phyloP scores from a whole-genome alignment of 805 yeast genomes.

The Wickerhamiella sergipiensis region DNA sequence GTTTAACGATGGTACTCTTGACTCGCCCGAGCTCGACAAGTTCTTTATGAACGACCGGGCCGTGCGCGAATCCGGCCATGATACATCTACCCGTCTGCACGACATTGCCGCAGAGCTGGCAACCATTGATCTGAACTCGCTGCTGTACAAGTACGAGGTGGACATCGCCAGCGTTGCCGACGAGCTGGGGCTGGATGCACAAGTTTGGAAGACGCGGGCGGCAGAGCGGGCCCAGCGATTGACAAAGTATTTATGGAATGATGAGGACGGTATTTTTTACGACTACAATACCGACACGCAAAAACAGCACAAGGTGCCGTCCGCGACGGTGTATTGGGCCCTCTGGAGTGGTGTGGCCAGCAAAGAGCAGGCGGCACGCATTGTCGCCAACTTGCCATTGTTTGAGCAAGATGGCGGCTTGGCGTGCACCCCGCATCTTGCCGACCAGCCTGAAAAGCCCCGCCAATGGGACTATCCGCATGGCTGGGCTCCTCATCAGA shows the following conservation, averaged over 20 bases:
- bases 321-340: constrained; percentile 88
- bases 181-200: constrained; percentile 38
- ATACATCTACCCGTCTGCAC: constrained; percentile 80
- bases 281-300: constrained; percentile 61
- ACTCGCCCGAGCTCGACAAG: constrained; percentile 74
- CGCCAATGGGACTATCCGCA: constrained; percentile 97
- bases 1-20: constrained; percentile 53
- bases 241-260: constrained; percentile 72
- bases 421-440: constrained; percentile 68
- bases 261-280: constrained; percentile 57
- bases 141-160: constrained; percentile 76
- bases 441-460: constrained; percentile 46
- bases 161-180: constrained; percentile 61
- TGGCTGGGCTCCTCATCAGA: constrained; percentile 99
- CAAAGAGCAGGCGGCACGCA: constrained; percentile 47
- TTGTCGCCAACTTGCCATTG: constrained; percentile 48
- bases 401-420: constrained; percentile 84
- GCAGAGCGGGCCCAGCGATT: constrained; percentile 39
- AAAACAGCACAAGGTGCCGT: constrained; percentile 52
- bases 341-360: constrained; percentile 70
- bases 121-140: constrained; percentile 75
- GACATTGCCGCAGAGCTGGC: constrained; percentile 82
- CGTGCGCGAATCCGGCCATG: constrained; percentile 93
- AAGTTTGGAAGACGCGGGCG: constrained; percentile 53
- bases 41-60: constrained; percentile 88